A percentile compares a stretch with the other conserved stretches of the same genome.
phyloP scores from a whole-genome alignment of 2,329 filamentous ascomycete genomes.

The Colletotrichum lentis region DNA sequence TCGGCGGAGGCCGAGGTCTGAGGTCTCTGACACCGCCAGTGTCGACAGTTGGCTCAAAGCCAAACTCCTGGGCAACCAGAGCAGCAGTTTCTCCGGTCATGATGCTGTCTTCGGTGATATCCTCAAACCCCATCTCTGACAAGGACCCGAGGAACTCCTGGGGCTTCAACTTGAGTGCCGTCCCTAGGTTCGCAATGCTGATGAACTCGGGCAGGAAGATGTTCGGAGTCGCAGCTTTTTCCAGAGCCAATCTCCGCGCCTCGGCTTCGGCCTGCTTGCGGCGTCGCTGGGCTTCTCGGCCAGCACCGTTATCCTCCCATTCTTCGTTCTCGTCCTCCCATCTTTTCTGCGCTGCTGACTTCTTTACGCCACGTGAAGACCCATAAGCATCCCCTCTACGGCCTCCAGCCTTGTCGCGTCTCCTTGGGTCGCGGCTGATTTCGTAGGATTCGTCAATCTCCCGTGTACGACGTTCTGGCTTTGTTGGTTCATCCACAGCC shows the following conservation, averaged over 20 bases:
- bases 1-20: conserved; percentile 70
- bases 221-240: conserved; percentile 54
- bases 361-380: conserved; percentile 18
- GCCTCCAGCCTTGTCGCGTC: conserved; percentile 24
- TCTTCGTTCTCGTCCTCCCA: conserved; percentile 46
- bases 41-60: conserved; percentile 84
- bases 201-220: conserved; percentile 92
- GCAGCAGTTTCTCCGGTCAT: conserved; percentile 91
- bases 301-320: conserved; percentile 51
- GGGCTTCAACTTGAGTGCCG: conserved; percentile 74
- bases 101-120: conserved; percentile 81
- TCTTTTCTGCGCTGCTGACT: conserved; percentile 18
- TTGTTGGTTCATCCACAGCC: not conserved
- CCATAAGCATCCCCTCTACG: conserved; percentile 21
- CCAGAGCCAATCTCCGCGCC: conserved; percentile 52
- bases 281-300: conserved; percentile 50
- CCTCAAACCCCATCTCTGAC: conserved; percentile 87
- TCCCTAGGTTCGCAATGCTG: conserved; percentile 82
- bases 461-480: conserved; percentile 6
- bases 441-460: conserved; percentile 35
- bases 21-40: conserved; percentile 74
- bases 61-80: conserved; percentile 90
- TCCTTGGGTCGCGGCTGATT: conserved; percentile 33
- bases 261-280: conserved; percentile 55
- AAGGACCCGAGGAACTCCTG: conserved; percentile 78